Evolutionary conservation across 148 eudicot species (phyloP).

Genomic region (Rhododendron simsii): DNA sequence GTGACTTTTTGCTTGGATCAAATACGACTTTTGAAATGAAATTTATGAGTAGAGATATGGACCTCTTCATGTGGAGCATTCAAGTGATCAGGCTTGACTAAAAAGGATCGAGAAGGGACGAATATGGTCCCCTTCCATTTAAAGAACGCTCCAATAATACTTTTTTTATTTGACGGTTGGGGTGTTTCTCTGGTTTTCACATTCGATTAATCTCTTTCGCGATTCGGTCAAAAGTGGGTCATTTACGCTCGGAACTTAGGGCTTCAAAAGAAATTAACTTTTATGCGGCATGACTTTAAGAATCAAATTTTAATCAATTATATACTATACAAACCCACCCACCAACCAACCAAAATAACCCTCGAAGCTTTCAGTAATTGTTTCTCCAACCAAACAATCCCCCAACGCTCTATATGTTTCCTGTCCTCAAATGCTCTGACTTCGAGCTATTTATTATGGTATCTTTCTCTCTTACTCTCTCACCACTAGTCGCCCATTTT

Average conservation of each 20-base stretch:
- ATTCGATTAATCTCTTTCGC: background rate
- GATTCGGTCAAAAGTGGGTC: background rate
- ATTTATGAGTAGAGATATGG: background rate
- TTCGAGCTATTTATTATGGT: background rate
- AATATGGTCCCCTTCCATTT: background rate
- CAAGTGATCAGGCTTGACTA: background rate
- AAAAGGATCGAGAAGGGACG: background rate
- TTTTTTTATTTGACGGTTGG: too few species aligned
- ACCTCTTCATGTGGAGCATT: background rate
- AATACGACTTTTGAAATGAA: background rate
- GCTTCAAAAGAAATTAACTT: background rate
- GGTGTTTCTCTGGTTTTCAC: too few species aligned
- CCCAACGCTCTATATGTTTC: background rate
- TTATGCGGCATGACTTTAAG: too few species aligned
- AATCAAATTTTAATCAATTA: too few species aligned
- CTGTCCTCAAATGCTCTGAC: background rate
- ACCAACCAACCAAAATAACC: too few species aligned
- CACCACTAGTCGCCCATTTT: background rate
- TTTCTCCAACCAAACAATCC: background rate
- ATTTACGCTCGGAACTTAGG: background rate
- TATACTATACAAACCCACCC: background rate
- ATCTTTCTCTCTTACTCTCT: background rate
- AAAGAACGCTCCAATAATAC: background rate
- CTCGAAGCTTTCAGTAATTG: too few species aligned
- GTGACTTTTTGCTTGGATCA: background rate